Conservation (phyloP, 139 green algal species). For the Coelastrella sp. region DNA sequence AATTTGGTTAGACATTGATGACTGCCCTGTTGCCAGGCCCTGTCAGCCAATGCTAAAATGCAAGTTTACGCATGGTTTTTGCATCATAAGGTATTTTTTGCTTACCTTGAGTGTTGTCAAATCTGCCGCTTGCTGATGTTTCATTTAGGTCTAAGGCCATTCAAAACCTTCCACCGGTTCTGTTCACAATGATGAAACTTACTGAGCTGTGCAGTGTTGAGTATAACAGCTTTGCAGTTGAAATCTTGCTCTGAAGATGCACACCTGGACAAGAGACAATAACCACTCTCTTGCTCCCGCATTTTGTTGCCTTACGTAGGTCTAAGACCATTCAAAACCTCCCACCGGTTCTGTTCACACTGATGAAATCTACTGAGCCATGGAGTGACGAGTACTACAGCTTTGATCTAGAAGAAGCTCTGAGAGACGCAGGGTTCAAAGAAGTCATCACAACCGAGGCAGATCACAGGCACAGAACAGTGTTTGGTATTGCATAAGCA, state of each 20-base stretch:
- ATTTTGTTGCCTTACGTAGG: too few species aligned
- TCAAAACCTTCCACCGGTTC: conserved; percentile 84
- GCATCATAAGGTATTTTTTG: too few species aligned
- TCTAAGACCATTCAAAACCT: too few species aligned
- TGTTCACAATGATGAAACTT: conserved; percentile 92
- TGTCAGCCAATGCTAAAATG: too few species aligned
- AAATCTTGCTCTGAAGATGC: too few species aligned
- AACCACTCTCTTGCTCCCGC: too few species aligned
- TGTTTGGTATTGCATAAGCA: conserved; percentile 67
- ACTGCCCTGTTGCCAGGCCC: too few species aligned
- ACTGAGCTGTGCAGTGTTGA: conserved; percentile 84
- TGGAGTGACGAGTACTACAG: conserved; percentile 52
- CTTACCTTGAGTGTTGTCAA: too few species aligned
- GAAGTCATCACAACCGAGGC: conserved; percentile 76
- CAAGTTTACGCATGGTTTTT: too few species aligned
- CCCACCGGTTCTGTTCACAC: neutral
- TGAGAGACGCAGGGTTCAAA: conserved; percentile 74
- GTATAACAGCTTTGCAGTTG: conserved; percentile 47
- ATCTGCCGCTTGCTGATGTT: neutral
- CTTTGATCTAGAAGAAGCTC: conserved; percentile 75
- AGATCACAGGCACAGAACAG: conserved; percentile 84
- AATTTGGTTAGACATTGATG: too few species aligned
- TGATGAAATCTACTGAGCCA: neutral
- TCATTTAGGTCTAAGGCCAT: conserved; percentile 66
- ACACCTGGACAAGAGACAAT: too few species aligned